Evolutionary conservation across 208 protist species (phyloP).

Genomic region (Trypanosoma mega): DNA sequence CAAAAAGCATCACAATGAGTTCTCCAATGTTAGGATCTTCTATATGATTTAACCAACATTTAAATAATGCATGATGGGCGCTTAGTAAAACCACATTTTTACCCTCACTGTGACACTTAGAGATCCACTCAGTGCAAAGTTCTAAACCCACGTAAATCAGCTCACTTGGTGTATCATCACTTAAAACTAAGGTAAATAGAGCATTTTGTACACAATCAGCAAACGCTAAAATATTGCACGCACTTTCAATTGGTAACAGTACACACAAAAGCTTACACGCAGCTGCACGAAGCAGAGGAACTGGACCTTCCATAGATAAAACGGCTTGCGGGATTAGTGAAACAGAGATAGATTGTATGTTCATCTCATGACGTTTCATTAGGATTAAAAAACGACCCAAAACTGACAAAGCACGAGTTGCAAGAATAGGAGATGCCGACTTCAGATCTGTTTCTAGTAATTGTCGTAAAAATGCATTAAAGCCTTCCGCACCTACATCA

Average conservation of each 20-base stretch:
- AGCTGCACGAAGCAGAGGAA: constrained; percentile 16
- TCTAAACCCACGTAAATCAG: constrained; percentile 40
- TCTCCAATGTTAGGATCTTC: constrained; percentile 69
- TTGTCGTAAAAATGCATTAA: constrained; percentile 32
- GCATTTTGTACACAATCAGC: constrained; percentile 21
- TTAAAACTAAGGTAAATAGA: constrained; percentile 26
- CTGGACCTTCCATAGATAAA: constrained; percentile 14
- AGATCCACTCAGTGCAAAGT: constrained; percentile 25
- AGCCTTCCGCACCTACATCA: constrained; percentile 36
- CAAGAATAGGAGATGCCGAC: constrained; percentile 29
- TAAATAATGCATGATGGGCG: constrained; percentile 32
- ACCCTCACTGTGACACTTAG: neutral
- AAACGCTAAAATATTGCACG: neutral
- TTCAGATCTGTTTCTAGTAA: constrained; percentile 31
- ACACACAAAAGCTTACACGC: constrained; percentile 40
- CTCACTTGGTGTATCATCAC: constrained; percentile 16
- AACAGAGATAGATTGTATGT: neutral
- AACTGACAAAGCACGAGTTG: constrained; percentile 46
- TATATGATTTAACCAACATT: constrained; percentile 55
- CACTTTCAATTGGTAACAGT: constrained; percentile 4
- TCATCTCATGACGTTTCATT: constrained; percentile 11
- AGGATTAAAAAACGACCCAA: constrained; percentile 29
- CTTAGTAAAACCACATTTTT: constrained; percentile 22
- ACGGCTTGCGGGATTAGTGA: constrained; percentile 16
- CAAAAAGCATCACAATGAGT: constrained; percentile 34